These are phyloP conservation scores for Naganishia sp. DNA, from an alignment of 1,284 basidiomycete genomes.

Conservation along the genomic window DNA sequence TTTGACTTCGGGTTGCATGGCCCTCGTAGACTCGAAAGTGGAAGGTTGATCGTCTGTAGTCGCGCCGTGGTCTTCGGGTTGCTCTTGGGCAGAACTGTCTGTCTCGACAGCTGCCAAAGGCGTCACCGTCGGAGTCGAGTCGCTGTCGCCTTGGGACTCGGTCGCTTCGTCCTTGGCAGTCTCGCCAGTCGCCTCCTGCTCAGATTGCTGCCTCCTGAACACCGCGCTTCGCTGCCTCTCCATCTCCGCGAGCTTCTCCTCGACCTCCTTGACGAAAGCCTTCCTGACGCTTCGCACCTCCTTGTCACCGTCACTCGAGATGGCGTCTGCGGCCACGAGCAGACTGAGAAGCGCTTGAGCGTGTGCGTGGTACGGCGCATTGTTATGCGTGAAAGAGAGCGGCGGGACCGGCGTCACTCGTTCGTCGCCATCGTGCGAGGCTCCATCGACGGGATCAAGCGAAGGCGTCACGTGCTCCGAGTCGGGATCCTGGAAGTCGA, in stretches of 20 bases:
- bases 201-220: constrained; percentile 35
- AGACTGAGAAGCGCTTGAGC: constrained; percentile 62
- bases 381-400: constrained; percentile 56
- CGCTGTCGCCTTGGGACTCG: neutral
- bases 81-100: neutral
- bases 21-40: neutral
- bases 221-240: constrained; percentile 51
- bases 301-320: constrained; percentile 64
- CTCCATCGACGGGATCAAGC: constrained; percentile 29
- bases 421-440: constrained; percentile 17
- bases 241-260: constrained; percentile 60
- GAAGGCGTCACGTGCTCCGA: neutral
- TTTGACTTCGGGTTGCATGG: too few species aligned
- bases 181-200: neutral
- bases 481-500: constrained; percentile 32
- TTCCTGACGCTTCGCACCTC: constrained; percentile 60
- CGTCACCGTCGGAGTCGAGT: neutral
- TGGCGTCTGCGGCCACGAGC: constrained; percentile 63
- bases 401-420: constrained; percentile 34
- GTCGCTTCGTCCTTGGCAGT: neutral
- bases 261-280: constrained; percentile 61
- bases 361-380: constrained; percentile 60
- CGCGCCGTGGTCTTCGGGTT: neutral
- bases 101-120: neutral
- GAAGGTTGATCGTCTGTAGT: neutral